phyloP scores from a whole-genome alignment of 768 basidiomycete genomes.

The Cystofilobasidium macerans region DNA sequence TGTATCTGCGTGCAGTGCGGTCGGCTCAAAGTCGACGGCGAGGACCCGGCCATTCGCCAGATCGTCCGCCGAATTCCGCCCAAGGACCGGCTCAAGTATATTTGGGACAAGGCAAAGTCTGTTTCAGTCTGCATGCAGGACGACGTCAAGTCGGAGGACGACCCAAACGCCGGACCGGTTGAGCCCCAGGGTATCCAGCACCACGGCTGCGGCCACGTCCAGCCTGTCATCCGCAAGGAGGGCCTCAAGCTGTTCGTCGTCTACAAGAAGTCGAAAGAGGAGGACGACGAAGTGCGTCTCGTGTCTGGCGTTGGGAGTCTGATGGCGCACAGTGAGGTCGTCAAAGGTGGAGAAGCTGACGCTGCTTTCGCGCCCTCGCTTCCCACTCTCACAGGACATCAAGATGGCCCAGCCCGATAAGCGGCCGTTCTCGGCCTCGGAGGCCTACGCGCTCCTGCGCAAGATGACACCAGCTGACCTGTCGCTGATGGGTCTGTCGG shows the following conservation, averaged over 20 bases:
- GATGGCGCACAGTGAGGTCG: no score
- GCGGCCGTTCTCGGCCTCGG: slow-evolving; percentile 60
- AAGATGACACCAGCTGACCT: slow-evolving; percentile 88
- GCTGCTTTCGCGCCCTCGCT: no score
- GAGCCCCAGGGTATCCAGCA: slow-evolving; percentile 50
- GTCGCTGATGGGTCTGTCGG: slow-evolving; percentile 76
- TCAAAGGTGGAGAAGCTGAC: no score
- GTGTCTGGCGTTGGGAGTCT: no score
- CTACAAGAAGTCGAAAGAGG: slow-evolving; percentile 88
- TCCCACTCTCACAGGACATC: slow-evolving; percentile 28
- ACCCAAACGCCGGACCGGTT: slow-evolving; percentile 44
- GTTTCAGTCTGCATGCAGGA: slow-evolving; percentile 83
- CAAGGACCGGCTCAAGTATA: slow-evolving; percentile 38
- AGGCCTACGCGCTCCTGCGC: slow-evolving; percentile 87
- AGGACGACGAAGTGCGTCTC: slow-evolving; percentile 57
- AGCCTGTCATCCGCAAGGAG: slow-evolving; percentile 84
- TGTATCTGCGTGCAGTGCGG: slow-evolving; percentile 98
- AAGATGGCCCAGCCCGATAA: slow-evolving; percentile 35
- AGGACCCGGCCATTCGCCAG: slow-evolving; percentile 32
- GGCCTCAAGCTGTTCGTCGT: slow-evolving; percentile 88
- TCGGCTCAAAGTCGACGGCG: slow-evolving; percentile 85
- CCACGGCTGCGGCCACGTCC: slow-evolving; percentile 89
- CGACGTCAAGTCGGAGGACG: slow-evolving; percentile 61
- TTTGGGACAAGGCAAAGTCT: slow-evolving; percentile 34
- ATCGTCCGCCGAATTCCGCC: slow-evolving; percentile 33